These are phyloP conservation scores for Cladobotryum protrusum DNA, from an alignment of 2,329 filamentous ascomycete genomes.

Conservation along the genomic window DNA sequence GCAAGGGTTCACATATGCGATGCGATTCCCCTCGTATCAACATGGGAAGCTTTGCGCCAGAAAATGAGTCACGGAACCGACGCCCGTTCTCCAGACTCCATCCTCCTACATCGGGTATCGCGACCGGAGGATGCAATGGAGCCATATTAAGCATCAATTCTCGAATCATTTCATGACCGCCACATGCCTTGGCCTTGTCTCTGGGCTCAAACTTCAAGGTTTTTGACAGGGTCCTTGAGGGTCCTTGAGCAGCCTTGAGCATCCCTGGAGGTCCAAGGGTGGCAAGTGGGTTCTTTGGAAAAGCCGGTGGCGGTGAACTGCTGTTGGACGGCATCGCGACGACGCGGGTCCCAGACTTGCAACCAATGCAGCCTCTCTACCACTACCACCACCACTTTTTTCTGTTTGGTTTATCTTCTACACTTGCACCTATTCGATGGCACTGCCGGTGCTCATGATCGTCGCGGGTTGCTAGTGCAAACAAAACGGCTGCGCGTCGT, in stretches of 20 bases:
- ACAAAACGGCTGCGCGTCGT: too few species aligned
- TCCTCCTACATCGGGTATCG: conserved; percentile 7
- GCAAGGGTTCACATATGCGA: too few species aligned
- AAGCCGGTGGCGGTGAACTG: conserved; percentile 11
- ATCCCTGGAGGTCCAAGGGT: conserved; percentile 3
- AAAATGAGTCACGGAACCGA: conserved; percentile 11
- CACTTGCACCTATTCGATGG: too few species aligned
- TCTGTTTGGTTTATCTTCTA: too few species aligned
- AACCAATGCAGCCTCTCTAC: too few species aligned
- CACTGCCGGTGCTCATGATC: too few species aligned
- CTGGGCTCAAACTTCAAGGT: too few species aligned
- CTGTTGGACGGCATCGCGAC: not conserved
- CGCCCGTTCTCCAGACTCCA: conserved; percentile 7
- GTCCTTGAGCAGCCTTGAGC: not conserved
- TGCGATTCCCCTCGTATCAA: conserved; percentile 7
- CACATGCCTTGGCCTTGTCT: not conserved
- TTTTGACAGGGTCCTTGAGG: not conserved
- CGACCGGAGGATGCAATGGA: not conserved
- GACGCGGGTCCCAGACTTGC: too few species aligned
- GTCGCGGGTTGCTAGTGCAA: too few species aligned
- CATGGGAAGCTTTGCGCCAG: conserved; percentile 3
- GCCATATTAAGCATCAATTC: not conserved
- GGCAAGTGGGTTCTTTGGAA: conserved; percentile 1
- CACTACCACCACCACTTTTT: too few species aligned
- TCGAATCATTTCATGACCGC: conserved; percentile 5